A percentile compares a stretch with the other conserved stretches of the same genome.
These are phyloP conservation scores for Infundibulicybe gibba DNA, from an alignment of 768 basidiomycete species.

Conservation along the genomic window DNA sequence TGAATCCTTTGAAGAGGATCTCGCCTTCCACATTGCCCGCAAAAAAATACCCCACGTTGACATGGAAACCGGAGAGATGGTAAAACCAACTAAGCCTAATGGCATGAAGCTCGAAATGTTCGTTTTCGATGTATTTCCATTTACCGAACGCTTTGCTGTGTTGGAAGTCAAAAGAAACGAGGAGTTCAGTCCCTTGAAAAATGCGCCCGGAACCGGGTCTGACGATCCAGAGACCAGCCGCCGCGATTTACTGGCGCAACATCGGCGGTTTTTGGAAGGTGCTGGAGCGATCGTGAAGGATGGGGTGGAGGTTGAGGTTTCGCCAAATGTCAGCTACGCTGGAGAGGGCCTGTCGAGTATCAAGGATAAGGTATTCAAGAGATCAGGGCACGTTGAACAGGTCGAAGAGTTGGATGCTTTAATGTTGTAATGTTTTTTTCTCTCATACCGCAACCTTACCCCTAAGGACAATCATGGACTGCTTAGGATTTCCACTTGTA, in stretches of 20 bases:
- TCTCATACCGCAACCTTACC: background rate
- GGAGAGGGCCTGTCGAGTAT: slow-evolving; percentile 86
- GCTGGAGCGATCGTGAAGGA: slow-evolving; percentile 75
- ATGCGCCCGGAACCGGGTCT: slow-evolving; percentile 87
- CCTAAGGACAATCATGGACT: background rate
- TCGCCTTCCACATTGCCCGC: slow-evolving; percentile 96
- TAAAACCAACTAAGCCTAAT: slow-evolving; percentile 90
- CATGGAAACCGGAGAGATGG: slow-evolving; percentile 54
- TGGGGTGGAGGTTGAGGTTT: slow-evolving; percentile 85
- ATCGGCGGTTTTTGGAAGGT: slow-evolving; percentile 74
- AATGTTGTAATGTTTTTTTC: slow-evolving; percentile 9
- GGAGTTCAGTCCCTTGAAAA: slow-evolving; percentile 97
- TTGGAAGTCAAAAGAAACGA: slow-evolving; percentile 85
- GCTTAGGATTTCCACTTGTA: too few species aligned
- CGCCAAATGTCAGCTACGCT: slow-evolving; percentile 83
- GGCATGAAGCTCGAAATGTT: slow-evolving; percentile 99
- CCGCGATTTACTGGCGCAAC: slow-evolving; percentile 84
- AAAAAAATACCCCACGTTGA: slow-evolving; percentile 94
- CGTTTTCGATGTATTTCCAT: slow-evolving; percentile 98
- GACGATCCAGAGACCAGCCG: slow-evolving; percentile 92
- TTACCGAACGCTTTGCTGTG: slow-evolving; percentile 77
- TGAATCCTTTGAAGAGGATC: slow-evolving; percentile 77
- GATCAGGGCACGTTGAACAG: slow-evolving; percentile 64
- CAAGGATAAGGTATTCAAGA: slow-evolving; percentile 75
- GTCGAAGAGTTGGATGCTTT: slow-evolving; percentile 73